Evolutionary conservation across 2,329 filamentous ascomycete genomes (phyloP), one percentile per base, ranked within the genome.

Genomic region (Peltaster fructicola): DNA sequence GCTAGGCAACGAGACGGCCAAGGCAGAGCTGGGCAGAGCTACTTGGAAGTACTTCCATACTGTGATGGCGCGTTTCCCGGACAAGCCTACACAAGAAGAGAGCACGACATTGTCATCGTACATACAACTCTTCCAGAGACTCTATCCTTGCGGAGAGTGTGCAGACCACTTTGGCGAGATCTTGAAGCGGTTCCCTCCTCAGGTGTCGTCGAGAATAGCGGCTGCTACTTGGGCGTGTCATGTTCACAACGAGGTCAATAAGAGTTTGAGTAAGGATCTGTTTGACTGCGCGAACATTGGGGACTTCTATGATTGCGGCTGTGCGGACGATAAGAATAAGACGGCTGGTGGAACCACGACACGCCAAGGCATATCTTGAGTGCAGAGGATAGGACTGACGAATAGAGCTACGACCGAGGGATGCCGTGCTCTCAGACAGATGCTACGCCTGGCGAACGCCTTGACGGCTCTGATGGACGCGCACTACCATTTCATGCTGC

Each of bases 1-100:
- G 52, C 57, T 88, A 26, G 79, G 78, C 44, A 88, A 88, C 52
- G 77, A 74, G 31, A 88, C 79, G 5, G 58, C 69, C 26, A 88
- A 85, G 48, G 68, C 65, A 31, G 69, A 74, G 47, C 55, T 74
- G 14, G 69, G 69, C 32, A 61, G 68, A 32, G 65, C 69, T 29
- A 63, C 68, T 17, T 74, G 69, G 69, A 70, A 71, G 40, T 58
- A 71, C 34, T 59, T 74, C 35, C 69, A 74, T 45, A 74, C 69
- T 10, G 68, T 68, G 30, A 70, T 74, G 54, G 67, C 66, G 26
- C 60, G 67, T 35, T 74, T 71, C 41, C 69, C 69, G 8, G 68
- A 73, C 39, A 60, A 63, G 30, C 69, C 69, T 3, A 66, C 62
- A 0, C 47, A 54, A 12, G 68, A 73, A 27, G 67, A 74, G 43